phyloP scores from a whole-genome alignment of 1,284 basidiomycete genomes.

The Fomitopsis palustris region DNA sequence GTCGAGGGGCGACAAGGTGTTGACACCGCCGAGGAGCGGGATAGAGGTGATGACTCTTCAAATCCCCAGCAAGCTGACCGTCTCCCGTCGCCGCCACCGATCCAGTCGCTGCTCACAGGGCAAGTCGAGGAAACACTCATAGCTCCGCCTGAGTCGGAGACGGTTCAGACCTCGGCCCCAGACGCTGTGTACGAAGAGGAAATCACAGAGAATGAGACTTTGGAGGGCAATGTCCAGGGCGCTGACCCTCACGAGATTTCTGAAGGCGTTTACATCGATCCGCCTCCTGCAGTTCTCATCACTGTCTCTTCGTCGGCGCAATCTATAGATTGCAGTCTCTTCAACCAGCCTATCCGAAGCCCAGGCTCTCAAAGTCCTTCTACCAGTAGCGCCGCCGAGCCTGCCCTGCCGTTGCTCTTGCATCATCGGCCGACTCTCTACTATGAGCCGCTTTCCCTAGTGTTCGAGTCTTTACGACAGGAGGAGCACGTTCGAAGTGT shows the following conservation, averaged over 20 bases:
- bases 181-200: not conserved
- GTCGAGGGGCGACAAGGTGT: not conserved
- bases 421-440: conserved; percentile 63
- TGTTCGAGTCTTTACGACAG: conserved; percentile 66
- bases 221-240: conserved; percentile 3
- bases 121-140: not conserved
- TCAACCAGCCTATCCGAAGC: conserved; percentile 44
- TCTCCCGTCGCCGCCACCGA: not conserved
- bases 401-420: conserved; percentile 39
- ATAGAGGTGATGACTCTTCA: not conserved
- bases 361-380: conserved; percentile 27
- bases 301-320: conserved; percentile 41
- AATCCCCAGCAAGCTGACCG: not conserved
- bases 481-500: conserved; percentile 48
- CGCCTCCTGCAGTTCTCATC: conserved; percentile 67
- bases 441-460: conserved; percentile 63
- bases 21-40: not conserved
- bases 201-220: not conserved
- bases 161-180: not conserved
- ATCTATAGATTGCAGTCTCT: conserved; percentile 47
- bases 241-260: conserved; percentile 62
- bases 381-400: conserved; percentile 17
- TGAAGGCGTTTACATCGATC: conserved; percentile 69
- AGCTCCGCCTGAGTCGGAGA: not conserved
- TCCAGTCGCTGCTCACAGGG: not conserved